Base-by-base conservation (phyloP, 192 early-diverging fungal genomes). In the Backusella morwellensis region DNA sequence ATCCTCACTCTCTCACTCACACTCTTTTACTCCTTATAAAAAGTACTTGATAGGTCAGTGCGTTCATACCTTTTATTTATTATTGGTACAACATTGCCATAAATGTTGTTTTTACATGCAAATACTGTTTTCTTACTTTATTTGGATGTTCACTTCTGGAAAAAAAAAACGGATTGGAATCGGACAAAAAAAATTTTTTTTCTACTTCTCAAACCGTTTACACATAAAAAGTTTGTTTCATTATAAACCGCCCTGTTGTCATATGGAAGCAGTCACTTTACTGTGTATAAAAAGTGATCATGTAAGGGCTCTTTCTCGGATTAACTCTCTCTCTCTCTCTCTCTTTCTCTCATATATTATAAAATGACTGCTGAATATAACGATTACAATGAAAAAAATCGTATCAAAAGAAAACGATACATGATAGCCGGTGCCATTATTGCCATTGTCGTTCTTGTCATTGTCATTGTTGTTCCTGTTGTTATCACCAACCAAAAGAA, bases 401-500 rank as follows among this genome's bases (percentile, higher is more conserved):
- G 23, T 26, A 26, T 29, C 23, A 63, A 23, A 26, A 63, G 29
- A 9, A 63, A 12, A 14, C 56, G 23, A 63, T 63, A 29, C 7
- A 63, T 63, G n/a, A 71, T 70, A 35, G 35, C 34, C 6, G 50
- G 42, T 23, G 73, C n/a, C 4, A 4, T 75, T 29, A 6, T 68
- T 15, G 44, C 52, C 0, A 17, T 75, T 1, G 11, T 63, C 6
- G 36, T 79, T 15, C 17, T 78, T n/a, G 40, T 75, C 42, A 34
- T 73, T 7, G 41, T 79, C 12, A 66, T 77, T 72, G 73, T 75
- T 1, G 68, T 70, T 15, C 73, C 73, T 52, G 67, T 71, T 0
- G 78, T 79, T 8, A 68, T 79, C 11, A 74, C 72, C 44, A 38
- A 40, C 4, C 23, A 77, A 26, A 77, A 78, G 42, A 35, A 78